These are phyloP conservation scores for Rhododendron simsii DNA, from an alignment of 148 eudicot genomes.

Conservation along the genomic window DNA sequence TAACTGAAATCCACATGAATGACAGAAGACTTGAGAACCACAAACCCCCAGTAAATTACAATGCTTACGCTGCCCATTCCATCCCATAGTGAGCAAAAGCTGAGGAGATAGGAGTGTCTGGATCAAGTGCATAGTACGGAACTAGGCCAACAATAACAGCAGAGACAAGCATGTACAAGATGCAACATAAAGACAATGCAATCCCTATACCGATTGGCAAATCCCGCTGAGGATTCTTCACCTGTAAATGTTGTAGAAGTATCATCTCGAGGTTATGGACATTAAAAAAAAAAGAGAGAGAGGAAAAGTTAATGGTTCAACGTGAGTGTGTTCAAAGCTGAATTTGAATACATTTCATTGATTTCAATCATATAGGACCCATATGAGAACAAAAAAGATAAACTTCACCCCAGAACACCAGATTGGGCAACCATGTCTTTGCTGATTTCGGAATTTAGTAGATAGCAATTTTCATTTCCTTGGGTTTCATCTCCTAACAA, in stretches of 20 bases:
- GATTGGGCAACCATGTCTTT: neutral
- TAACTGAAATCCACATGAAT: neutral
- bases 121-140: slow-evolving; percentile 55
- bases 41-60: neutral
- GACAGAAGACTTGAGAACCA: neutral
- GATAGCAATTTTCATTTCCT: neutral
- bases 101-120: slow-evolving; percentile 70
- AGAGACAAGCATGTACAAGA: slow-evolving; percentile 63
- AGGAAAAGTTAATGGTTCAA: neutral
- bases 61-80: slow-evolving; percentile 68
- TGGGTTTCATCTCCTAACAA: neutral
- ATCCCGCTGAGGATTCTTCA: slow-evolving; percentile 60
- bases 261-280: neutral
- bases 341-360: neutral
- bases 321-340: neutral
- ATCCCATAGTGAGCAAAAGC: slow-evolving; percentile 63
- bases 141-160: slow-evolving; percentile 63
- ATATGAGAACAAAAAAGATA: neutral
- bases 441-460: neutral
- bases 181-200: slow-evolving; percentile 51
- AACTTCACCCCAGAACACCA: neutral
- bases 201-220: slow-evolving; percentile 62
- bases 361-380: neutral
- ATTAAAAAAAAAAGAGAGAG: neutral
- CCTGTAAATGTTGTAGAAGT: slow-evolving; percentile 25